Conservation (phyloP, 1,139 yeast species). For the Chernovozyma sophiae-reginae region DNA sequence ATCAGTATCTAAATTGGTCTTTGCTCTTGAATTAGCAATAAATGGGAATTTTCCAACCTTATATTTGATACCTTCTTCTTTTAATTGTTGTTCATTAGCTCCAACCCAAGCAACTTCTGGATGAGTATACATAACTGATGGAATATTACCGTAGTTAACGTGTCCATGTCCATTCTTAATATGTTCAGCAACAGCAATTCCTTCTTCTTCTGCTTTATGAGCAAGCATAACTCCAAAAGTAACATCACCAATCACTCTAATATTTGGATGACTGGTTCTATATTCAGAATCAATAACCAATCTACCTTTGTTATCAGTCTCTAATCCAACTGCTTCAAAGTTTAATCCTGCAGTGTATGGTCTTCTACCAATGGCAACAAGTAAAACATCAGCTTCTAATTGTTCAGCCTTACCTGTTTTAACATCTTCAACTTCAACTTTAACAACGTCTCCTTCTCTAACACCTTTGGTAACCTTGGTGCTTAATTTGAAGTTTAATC, state of each 20-base stretch:
- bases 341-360: conserved; percentile 91
- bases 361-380: conserved; percentile 98
- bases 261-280: conserved; percentile 88
- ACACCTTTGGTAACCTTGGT: conserved; percentile 87
- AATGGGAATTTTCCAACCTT: conserved; percentile 98
- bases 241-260: conserved; percentile 96
- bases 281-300: conserved; percentile 90
- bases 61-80: conserved; percentile 88
- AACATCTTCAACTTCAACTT: conserved; percentile 83
- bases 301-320: conserved; percentile 87
- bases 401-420: conserved; percentile 79
- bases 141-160: conserved; percentile 96
- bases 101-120: conserved; percentile 99
- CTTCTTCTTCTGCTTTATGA: conserved; percentile 99
- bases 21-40: conserved; percentile 98
- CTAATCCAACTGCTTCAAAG: conserved; percentile 85
- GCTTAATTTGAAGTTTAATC: conserved; percentile 86
- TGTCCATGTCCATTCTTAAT: conserved; percentile 94
- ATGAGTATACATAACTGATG: conserved; percentile 97
- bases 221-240: conserved; percentile 99
- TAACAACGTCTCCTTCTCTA: conserved; percentile 83
- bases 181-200: conserved; percentile 96
- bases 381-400: conserved; percentile 84
- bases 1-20: conserved; percentile 95
- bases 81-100: conserved; percentile 90